Percentiles rank a stretch among this genome's conserved stretches.
These are phyloP conservation scores for Hortiboletus flavorubellus DNA, from an alignment of 768 basidiomycete genomes.

Conservation along the genomic window DNA sequence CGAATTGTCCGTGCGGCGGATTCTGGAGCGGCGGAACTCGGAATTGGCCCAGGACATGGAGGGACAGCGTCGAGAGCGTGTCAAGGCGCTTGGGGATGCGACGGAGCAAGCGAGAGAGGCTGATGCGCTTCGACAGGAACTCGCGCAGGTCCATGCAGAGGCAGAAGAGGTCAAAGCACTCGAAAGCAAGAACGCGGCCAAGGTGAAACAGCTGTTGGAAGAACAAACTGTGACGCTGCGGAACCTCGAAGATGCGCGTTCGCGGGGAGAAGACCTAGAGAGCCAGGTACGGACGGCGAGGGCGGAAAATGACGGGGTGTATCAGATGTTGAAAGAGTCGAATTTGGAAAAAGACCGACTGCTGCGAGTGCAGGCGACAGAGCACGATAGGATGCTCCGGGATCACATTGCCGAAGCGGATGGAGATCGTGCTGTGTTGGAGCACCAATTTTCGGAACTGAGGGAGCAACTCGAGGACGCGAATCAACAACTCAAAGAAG, in stretches of 20 bases:
- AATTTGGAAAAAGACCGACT: constrained; percentile 77
- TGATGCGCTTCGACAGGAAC: constrained; percentile 59
- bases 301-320: constrained; percentile 64
- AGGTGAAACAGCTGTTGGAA: constrained; percentile 62
- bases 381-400: constrained; percentile 63
- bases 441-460: constrained; percentile 80
- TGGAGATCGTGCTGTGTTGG: constrained; percentile 88
- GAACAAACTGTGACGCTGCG: constrained; percentile 73
- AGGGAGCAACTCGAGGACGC: constrained; percentile 58
- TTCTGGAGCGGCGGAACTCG: constrained; percentile 60
- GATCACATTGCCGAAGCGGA: constrained; percentile 93
- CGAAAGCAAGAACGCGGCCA: constrained; percentile 60
- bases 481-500: constrained; percentile 61
- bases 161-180: constrained; percentile 66
- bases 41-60: constrained; percentile 57
- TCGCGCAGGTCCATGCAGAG: constrained; percentile 57
- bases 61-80: constrained; percentile 49
- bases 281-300: constrained; percentile 68
- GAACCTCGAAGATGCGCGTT: constrained; percentile 71
- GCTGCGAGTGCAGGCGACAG: constrained; percentile 67
- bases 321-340: constrained; percentile 63
- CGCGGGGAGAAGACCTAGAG: constrained; percentile 72
- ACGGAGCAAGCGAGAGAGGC: constrained; percentile 61
- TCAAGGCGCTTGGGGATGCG: constrained; percentile 60
- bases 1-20: constrained; percentile 57